Conservation (phyloP, 73 alveolate genomes). For the Uronychia binucleata region DNA sequence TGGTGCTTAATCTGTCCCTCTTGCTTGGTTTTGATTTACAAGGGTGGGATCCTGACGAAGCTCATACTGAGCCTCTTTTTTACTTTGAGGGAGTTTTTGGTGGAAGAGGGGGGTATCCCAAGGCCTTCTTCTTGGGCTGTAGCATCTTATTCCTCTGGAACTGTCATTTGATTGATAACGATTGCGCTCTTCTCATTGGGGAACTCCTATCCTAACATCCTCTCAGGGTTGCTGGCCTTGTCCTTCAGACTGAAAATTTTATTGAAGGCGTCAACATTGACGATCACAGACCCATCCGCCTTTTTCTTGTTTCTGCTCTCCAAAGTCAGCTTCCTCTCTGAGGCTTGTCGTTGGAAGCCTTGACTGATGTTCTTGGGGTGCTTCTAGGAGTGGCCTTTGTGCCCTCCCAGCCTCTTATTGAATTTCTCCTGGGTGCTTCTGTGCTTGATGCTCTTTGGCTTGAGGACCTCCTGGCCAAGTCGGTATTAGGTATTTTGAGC, state of each 20-base stretch:
- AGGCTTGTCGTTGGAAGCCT: too few relatives aligned
- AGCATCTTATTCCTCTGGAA: not conserved
- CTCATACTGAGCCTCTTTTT: not conserved
- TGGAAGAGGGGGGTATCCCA: not conserved
- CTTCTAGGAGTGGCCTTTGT: too few relatives aligned
- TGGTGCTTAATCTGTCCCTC: not conserved
- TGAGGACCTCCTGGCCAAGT: too few relatives aligned
- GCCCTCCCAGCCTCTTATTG: too few relatives aligned
- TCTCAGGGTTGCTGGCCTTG: not conserved
- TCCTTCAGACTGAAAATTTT: not conserved
- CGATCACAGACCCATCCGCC: not conserved
- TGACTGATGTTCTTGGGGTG: too few relatives aligned
- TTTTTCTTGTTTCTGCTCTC: not conserved
- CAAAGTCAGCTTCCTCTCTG: too few relatives aligned
- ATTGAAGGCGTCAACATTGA: not conserved
- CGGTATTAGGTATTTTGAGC: too few relatives aligned
- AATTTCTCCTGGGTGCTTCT: too few relatives aligned
- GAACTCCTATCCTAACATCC: not conserved
- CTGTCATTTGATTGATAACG: not conserved
- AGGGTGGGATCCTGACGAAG: not conserved
- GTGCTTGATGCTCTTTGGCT: too few relatives aligned
- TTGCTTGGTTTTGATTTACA: not conserved
- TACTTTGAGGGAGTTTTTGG: not conserved
- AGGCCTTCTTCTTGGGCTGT: not conserved
- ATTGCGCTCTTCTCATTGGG: not conserved